These are phyloP conservation scores for Uronychia binucleata DNA, from an alignment of 73 alveolate genomes.

Conservation along the genomic window DNA sequence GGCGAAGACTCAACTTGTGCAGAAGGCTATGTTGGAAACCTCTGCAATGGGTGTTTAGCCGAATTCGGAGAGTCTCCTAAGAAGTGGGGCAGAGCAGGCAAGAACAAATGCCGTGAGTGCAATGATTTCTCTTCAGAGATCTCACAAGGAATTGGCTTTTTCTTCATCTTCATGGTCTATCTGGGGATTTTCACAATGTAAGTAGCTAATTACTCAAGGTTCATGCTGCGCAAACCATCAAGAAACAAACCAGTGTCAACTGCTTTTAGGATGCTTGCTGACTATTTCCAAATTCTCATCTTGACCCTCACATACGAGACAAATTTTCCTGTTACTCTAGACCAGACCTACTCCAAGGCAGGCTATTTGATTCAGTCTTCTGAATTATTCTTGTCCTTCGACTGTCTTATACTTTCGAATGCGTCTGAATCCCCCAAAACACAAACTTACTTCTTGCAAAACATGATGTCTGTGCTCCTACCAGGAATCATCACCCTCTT, in stretches of 20 bases:
- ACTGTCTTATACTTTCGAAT: background rate
- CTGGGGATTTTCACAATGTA: background rate
- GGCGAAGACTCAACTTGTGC: constrained; percentile 3
- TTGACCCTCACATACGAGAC: background rate
- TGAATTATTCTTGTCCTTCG: background rate
- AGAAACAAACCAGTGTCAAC: background rate
- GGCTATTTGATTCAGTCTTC: background rate
- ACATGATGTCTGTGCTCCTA: background rate
- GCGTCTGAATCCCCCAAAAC: background rate
- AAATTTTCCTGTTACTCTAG: background rate
- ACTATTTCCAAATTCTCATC: background rate
- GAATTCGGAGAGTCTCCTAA: constrained; percentile 1
- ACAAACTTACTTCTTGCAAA: background rate
- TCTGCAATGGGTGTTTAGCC: constrained; percentile 34
- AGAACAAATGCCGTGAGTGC: background rate
- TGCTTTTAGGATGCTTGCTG: background rate
- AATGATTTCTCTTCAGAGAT: background rate
- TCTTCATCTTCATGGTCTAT: background rate
- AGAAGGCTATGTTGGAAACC: constrained; percentile 45
- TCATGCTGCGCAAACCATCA: background rate
- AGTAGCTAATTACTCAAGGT: background rate
- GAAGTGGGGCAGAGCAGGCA: background rate
- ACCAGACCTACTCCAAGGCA: background rate
- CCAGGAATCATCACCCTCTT: background rate
- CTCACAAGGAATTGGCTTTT: background rate